Evolutionary conservation across 257 asterid genomes (phyloP), one percentile per base, ranked within the genome.

Genomic region (Gentiana macrophylla): DNA sequence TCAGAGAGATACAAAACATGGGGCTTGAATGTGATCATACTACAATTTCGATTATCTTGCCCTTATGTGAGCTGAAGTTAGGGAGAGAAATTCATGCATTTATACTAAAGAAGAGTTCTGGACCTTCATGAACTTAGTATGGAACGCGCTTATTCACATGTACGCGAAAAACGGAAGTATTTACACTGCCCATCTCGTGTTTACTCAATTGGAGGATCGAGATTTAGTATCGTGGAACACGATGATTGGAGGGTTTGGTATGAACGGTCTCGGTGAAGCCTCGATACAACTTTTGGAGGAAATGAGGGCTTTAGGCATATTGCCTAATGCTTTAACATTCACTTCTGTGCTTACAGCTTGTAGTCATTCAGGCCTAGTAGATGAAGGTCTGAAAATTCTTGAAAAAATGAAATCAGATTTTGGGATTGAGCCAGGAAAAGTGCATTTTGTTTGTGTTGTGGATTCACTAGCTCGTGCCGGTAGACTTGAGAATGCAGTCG

Each of bases 221-320:
- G 82, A 77, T 68, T 54, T 66, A 43, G 77, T 76, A 35, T 69
- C 82, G 0, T 72, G 82, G 79, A 77, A 77, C 58, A 77, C 79
- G 37, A 77, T 77, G 65, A 72, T 77, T 11, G 65, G 77, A n/a
- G 82, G 74, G 4, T 67, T 77, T n/a, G 79, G 79, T 34, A 46
- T 60, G 64, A 70, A 77, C 43, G 79, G 82, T 11, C 62, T 52
- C 44, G 82, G 79, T 12, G 56, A 52, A 62, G 60, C 60, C 38
- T 70, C 82, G 59, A 49, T 77, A n/a, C 53, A 57, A 4, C 74
- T 69, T 35, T 32, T 77, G 48, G 49, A 69, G 44, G 64, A 63
- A 55, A 77, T 72, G 79, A 63, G 53, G n/a, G 45, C n/a, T 50
- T 60, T 63, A 38, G 71, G 72, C 24, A n/a, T 67, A 50, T 43